Evolutionary conservation across 495 filamentous ascomycete genomes (phyloP).

Genomic region (Filosporella fistucella): DNA sequence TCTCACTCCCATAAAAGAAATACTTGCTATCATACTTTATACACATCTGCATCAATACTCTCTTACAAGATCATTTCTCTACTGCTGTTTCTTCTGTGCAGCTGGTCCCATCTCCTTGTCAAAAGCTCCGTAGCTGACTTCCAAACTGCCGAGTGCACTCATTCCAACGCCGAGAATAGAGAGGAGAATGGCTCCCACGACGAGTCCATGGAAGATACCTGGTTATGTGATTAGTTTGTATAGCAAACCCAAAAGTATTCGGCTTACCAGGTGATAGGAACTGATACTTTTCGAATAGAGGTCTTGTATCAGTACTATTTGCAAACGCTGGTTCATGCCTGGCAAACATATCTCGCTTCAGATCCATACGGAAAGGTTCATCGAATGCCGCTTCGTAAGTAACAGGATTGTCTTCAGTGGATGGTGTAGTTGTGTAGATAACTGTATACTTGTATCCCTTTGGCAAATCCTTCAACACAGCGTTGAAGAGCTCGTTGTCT

Average conservation of each 20-base stretch:
- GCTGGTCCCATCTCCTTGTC: constrained; percentile 90
- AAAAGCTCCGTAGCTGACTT: constrained; percentile 91
- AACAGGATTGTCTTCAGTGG: constrained; percentile 22
- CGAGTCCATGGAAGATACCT: constrained; percentile 82
- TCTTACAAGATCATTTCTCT: constrained; percentile 2
- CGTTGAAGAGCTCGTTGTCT: constrained; percentile 8
- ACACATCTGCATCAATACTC: not conserved
- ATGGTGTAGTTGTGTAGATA: constrained; percentile 29
- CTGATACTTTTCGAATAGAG: constrained; percentile 87
- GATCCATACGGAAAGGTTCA: constrained; percentile 38
- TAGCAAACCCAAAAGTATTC: not conserved
- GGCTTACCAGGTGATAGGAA: constrained; percentile 67
- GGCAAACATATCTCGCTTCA: constrained; percentile 36
- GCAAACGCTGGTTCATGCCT: constrained; percentile 27
- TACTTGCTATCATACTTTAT: not conserved
- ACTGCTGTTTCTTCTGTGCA: constrained; percentile 81
- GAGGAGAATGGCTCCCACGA: constrained; percentile 64
- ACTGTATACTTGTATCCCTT: constrained; percentile 37
- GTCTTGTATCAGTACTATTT: constrained; percentile 34
- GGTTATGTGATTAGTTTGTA: not conserved
- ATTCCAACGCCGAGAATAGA: constrained; percentile 75
- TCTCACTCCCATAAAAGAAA: too few species aligned
- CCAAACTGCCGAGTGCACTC: constrained; percentile 67
- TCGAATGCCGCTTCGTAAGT: constrained; percentile 43
- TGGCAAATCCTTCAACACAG: constrained; percentile 1